Conservation (phyloP, 2,329 filamentous ascomycete genomes). For the Graphilbum fragrans region DNA sequence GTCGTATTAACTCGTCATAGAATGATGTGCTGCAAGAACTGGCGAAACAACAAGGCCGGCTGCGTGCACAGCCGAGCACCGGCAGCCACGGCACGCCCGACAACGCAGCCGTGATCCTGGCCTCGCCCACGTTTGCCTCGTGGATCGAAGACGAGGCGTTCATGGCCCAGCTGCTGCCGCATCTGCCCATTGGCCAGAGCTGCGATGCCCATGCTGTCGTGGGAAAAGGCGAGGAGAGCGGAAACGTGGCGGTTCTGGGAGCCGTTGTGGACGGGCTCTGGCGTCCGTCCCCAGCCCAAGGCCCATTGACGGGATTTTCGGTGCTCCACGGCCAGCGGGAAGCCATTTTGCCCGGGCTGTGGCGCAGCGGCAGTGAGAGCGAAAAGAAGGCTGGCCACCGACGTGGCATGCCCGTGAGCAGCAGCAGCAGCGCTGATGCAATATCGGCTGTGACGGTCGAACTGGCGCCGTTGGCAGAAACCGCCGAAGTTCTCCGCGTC, state of each 20-base stretch:
- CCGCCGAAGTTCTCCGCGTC: constrained; percentile 25
- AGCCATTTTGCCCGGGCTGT: constrained; percentile 32
- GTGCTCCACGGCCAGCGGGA: constrained; percentile 32
- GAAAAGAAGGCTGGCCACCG: not conserved
- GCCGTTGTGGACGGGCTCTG: constrained; percentile 45
- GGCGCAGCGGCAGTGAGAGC: constrained; percentile 14
- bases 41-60: not conserved
- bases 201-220: not conserved
- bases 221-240: constrained; percentile 1
- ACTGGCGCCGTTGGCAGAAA: constrained; percentile 22
- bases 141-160: constrained; percentile 32
- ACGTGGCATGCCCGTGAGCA: not conserved
- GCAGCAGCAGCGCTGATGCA: constrained; percentile 18
- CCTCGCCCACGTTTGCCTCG: constrained; percentile 33
- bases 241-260: constrained; percentile 34
- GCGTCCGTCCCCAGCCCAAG: constrained; percentile 10
- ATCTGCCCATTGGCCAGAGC: constrained; percentile 7
- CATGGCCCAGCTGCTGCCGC: constrained; percentile 18
- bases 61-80: not conserved
- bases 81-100: constrained; percentile 10
- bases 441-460: constrained; percentile 29
- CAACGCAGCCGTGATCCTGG: constrained; percentile 33
- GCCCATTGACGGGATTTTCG: constrained; percentile 31
- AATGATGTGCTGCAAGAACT: constrained; percentile 3
- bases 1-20: not conserved